Evolutionary conservation across 176 grass and related monocot species (phyloP).

Genomic region (Olyra latifolia): DNA sequence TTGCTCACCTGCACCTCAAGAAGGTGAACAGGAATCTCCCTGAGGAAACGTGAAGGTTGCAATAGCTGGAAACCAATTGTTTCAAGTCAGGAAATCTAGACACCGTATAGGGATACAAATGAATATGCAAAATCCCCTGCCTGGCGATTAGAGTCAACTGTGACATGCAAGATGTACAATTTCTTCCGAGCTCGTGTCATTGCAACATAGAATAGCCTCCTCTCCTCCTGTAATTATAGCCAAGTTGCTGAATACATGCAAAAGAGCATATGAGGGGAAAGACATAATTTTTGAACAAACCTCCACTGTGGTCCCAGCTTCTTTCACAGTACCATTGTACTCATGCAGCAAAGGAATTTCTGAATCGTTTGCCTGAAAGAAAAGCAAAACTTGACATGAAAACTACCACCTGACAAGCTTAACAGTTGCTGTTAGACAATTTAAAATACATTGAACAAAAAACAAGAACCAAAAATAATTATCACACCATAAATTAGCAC

Average conservation of each 20-base stretch:
- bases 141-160: conserved; percentile 81
- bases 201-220: conserved; percentile 90
- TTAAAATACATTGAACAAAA: background rate
- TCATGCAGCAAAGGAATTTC: conserved; percentile 97
- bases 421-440: background rate
- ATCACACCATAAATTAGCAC: background rate
- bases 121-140: conserved; percentile 36
- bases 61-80: conserved; percentile 62
- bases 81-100: conserved; percentile 15
- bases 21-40: conserved; percentile 83
- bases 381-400: conserved; percentile 17
- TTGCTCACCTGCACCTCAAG: conserved; percentile 71
- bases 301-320: conserved; percentile 61
- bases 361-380: conserved; percentile 77
- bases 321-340: conserved; percentile 60
- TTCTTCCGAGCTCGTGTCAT: conserved; percentile 93
- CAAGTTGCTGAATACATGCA: conserved; percentile 1
- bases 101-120: conserved; percentile 14
- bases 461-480: background rate
- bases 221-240: conserved; percentile 72
- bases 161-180: conserved; percentile 76
- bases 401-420: conserved; percentile 5
- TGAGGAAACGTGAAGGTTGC: conserved; percentile 89
- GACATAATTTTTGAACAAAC: conserved; percentile 39
- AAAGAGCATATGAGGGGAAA: conserved; percentile 14